Evolutionary conservation across 768 basidiomycete genomes (phyloP).

Genomic region (Hortiboletus flavorubellus): DNA sequence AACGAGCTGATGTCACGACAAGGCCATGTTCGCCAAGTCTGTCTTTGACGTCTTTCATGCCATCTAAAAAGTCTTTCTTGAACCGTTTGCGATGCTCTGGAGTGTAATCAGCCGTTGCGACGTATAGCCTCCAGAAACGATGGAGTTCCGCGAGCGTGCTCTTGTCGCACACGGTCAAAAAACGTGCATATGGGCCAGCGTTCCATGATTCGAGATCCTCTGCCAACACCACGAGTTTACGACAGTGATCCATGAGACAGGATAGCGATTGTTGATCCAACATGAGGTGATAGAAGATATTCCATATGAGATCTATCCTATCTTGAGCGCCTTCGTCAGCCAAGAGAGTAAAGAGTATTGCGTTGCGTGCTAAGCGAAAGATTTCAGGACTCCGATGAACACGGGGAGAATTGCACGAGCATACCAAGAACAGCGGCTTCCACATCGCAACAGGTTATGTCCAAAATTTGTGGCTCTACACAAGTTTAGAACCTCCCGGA

Average conservation of each 20-base stretch:
- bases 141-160: conserved; percentile 23
- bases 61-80: conserved; percentile 17
- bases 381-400: background rate
- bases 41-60: conserved; percentile 15
- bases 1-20: conserved; percentile 19
- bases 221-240: conserved; percentile 18
- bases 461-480: conserved; percentile 25
- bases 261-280: conserved; percentile 23
- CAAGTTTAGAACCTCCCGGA: background rate
- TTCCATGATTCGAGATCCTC: conserved; percentile 22
- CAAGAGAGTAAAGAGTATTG: conserved; percentile 27
- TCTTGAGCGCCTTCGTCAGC: conserved; percentile 21
- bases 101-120: conserved; percentile 11
- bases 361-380: conserved; percentile 25
- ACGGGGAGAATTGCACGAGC: background rate
- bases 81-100: conserved; percentile 10
- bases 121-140: conserved; percentile 22
- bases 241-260: conserved; percentile 29
- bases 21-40: background rate
- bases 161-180: conserved; percentile 23
- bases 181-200: conserved; percentile 24
- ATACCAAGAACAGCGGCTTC: conserved; percentile 30
- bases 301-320: conserved; percentile 24
- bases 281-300: conserved; percentile 31
- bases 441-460: conserved; percentile 31